These are phyloP conservation scores for Irpex lacteus DNA, from an alignment of 1,284 basidiomycete genomes.

Conservation along the genomic window DNA sequence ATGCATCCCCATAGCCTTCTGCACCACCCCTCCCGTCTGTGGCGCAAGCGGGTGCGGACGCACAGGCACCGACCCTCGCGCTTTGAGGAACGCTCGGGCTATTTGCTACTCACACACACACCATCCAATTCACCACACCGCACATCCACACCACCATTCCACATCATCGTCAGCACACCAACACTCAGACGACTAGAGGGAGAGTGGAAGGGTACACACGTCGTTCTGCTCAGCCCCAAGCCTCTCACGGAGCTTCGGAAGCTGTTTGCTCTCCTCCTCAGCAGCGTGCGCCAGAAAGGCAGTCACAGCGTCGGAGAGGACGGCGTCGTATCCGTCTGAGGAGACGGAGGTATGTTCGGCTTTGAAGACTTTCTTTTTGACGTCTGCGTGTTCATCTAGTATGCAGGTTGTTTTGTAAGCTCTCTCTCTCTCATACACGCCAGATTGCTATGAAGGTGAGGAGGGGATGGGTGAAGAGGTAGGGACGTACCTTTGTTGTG, in stretches of 20 bases:
- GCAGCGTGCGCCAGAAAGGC: slow-evolving; percentile 24
- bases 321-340: slow-evolving; percentile 18
- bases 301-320: slow-evolving; percentile 21
- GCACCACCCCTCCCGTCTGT: slow-evolving; percentile 18
- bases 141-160: no score
- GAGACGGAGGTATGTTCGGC: slow-evolving; percentile 17
- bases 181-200: neutral
- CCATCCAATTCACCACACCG: neutral
- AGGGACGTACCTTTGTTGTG: slow-evolving; percentile 20
- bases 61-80: neutral
- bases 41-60: slow-evolving; percentile 18
- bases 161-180: neutral
- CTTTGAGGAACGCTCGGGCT: slow-evolving; percentile 10
- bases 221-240: slow-evolving; percentile 23
- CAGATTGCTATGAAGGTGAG: no score
- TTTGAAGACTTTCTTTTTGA: slow-evolving; percentile 21
- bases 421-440: no score
- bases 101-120: slow-evolving; percentile 14
- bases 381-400: slow-evolving; percentile 23
- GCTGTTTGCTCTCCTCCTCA: slow-evolving; percentile 25
- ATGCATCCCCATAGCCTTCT: slow-evolving; percentile 18
- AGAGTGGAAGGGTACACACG: slow-evolving; percentile 14
- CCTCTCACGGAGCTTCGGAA: slow-evolving; percentile 16
- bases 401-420: no score
- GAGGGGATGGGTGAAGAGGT: neutral